Evolutionary conservation across 225 moss, liverwort and hornwort genomes (phyloP).

Genomic region (Straminergon stramineum): DNA sequence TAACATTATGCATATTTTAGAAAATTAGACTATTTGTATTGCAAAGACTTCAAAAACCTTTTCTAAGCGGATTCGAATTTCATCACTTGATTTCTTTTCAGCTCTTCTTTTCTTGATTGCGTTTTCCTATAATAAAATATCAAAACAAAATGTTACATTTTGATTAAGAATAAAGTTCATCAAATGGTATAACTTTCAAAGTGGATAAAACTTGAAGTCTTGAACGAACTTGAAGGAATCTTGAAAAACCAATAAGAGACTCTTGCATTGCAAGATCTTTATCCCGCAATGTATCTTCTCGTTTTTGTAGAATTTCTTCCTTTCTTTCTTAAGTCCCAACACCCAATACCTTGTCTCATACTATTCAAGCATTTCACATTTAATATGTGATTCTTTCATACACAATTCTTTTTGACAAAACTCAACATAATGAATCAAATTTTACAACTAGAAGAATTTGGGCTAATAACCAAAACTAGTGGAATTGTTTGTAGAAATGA

Average conservation of each 20-base stretch:
- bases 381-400: neutral
- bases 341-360: neutral
- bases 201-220: neutral
- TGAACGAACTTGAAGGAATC: conserved; percentile 51
- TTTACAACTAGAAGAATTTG: neutral
- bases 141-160: neutral
- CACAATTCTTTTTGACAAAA: neutral
- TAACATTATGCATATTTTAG: too few species aligned
- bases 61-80: conserved; percentile 32
- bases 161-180: too few species aligned
- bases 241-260: conserved; percentile 78
- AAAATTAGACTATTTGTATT: neutral
- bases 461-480: neutral
- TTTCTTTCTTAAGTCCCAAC: conserved; percentile 39
- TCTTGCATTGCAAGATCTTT: conserved; percentile 77
- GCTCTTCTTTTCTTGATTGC: conserved; percentile 52
- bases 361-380: neutral
- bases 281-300: conserved; percentile 64
- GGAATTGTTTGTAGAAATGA: neutral
- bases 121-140: conserved; percentile 36
- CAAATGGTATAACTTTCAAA: neutral
- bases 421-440: neutral
- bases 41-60: conserved; percentile 21
- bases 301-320: conserved; percentile 63
- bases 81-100: conserved; percentile 38